Evolutionary conservation across 257 asterid species (phyloP).

Genomic region (Solanum tarapatanum): DNA sequence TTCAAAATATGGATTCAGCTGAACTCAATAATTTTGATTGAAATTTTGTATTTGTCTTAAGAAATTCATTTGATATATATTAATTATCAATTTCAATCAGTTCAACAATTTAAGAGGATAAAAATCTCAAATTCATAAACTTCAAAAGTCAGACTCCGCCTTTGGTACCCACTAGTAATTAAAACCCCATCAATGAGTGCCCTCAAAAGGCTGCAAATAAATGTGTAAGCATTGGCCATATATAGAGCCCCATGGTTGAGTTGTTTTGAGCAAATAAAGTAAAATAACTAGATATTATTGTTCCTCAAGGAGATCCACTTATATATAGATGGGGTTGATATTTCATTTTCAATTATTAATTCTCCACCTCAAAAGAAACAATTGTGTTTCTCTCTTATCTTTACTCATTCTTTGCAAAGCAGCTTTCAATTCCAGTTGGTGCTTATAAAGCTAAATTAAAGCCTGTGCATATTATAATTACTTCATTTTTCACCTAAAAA

Average conservation of each 20-base stretch:
- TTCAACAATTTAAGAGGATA: background rate
- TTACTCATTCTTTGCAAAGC: background rate
- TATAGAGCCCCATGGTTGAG: background rate
- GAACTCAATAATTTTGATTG: background rate
- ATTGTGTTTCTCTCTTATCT: background rate
- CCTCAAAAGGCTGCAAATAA: conserved; percentile 5
- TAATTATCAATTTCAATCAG: no score
- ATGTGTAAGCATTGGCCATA: background rate
- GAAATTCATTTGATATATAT: background rate
- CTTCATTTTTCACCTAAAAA: background rate
- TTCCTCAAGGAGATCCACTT: background rate
- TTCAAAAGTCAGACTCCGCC: background rate
- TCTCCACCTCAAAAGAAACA: conserved; percentile 1
- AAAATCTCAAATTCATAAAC: background rate
- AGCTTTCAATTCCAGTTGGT: background rate
- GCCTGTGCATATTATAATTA: background rate
- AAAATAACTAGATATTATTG: background rate
- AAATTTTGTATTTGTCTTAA: background rate
- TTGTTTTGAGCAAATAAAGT: conserved; percentile 1
- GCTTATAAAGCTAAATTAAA: background rate
- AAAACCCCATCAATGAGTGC: background rate
- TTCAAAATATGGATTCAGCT: background rate
- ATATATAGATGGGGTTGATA: background rate
- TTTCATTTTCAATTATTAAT: background rate
- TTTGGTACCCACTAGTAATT: background rate